phyloP scores from a whole-genome alignment of 2,329 filamentous ascomycete genomes.

The Diaporthe amygdali region DNA sequence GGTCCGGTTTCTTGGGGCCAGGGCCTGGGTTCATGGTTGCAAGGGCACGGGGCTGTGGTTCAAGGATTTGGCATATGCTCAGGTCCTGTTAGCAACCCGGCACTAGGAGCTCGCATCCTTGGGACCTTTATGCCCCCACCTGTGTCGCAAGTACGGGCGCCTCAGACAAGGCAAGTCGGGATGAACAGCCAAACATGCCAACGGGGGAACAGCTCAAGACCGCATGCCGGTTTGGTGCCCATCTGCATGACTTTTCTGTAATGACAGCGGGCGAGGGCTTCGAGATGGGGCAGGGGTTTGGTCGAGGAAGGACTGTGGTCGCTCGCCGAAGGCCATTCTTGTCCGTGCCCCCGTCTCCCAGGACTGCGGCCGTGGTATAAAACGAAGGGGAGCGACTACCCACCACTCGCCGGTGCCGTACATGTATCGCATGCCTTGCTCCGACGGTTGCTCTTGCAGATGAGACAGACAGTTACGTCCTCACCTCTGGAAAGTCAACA shows the following conservation, averaged over 20 bases:
- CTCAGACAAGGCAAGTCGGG: conserved; percentile 12
- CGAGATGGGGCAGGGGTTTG: conserved; percentile 1
- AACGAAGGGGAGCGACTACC: conserved; percentile 5
- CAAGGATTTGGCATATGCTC: neutral
- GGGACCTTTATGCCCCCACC: conserved; percentile 11
- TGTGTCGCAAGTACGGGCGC: conserved; percentile 10
- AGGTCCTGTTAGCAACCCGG: neutral
- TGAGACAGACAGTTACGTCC: conserved; percentile 5
- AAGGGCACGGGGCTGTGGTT: neutral
- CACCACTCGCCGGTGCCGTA: neutral
- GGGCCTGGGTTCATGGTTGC: neutral
- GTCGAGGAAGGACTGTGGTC: neutral
- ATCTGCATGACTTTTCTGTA: neutral
- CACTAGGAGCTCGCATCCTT: conserved; percentile 9
- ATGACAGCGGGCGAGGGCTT: neutral
- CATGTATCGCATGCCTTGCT: neutral
- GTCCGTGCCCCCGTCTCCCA: neutral
- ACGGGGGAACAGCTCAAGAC: neutral
- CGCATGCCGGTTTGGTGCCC: neutral
- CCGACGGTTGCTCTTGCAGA: conserved; percentile 8
- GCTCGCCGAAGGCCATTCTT: neutral
- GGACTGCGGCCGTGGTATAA: conserved; percentile 13
- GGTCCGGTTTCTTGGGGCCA: neutral
- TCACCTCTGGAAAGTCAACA: neutral
- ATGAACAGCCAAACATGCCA: neutral